phyloP scores from a whole-genome alignment of 2,329 filamentous ascomycete genomes.

The Corinectria fuckeliana region DNA sequence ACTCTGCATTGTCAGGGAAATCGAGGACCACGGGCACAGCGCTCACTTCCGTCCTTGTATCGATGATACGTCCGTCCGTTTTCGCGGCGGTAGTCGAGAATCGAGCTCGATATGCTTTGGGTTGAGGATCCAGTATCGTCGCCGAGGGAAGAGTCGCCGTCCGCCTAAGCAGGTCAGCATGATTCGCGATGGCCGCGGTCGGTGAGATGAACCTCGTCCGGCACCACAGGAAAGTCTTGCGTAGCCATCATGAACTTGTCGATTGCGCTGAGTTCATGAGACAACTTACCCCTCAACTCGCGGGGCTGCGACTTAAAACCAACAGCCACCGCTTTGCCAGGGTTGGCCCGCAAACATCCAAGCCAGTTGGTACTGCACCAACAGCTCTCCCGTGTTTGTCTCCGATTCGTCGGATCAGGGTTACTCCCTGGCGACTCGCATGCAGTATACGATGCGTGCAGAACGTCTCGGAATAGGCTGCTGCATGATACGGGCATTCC shows the following conservation, averaged over 20 bases:
- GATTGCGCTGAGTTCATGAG: no score
- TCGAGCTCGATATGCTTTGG: slow-evolving; percentile 1
- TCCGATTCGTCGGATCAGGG: no score
- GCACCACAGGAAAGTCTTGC: not conserved
- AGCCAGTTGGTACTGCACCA: no score
- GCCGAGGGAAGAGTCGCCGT: not conserved
- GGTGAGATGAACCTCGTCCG: not conserved
- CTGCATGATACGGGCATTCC: no score
- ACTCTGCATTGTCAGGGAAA: not conserved
- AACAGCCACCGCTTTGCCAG: no score
- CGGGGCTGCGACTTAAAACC: not conserved
- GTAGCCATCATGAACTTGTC: not conserved
- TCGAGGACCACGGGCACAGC: rapidly evolving
- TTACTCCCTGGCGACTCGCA: no score
- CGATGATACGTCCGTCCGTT: slow-evolving; percentile 13
- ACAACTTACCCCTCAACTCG: not conserved
- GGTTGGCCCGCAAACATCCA: no score
- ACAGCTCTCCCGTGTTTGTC: no score
- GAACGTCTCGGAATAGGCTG: no score
- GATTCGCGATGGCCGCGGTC: no score
- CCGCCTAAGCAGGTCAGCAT: not conserved
- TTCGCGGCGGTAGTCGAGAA: slow-evolving; percentile 9
- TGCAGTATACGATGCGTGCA: no score
- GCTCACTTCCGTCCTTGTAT: slow-evolving; percentile 12
- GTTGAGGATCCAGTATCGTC: not conserved